Conservation (phyloP, 2,329 filamentous ascomycete genomes). For the Graphiopsis chlorocephala region DNA sequence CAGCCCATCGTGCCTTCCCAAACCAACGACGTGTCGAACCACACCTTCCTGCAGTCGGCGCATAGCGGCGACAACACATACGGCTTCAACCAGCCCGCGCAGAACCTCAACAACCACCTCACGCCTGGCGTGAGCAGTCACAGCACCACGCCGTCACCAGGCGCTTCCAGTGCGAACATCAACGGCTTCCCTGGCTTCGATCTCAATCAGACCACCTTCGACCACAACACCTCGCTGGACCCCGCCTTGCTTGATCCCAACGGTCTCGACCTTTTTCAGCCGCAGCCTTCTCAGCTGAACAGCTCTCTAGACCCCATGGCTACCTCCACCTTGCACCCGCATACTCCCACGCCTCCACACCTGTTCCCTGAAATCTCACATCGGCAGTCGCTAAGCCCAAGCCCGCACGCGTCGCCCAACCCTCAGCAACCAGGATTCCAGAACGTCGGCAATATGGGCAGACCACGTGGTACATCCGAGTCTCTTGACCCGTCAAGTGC, state of each 20-base stretch:
- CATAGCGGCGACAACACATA: conserved; percentile 54
- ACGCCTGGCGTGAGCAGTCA: conserved; percentile 23
- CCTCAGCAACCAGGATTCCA: conserved; percentile 50
- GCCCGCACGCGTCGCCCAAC: conserved; percentile 52
- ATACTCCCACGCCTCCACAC: conserved; percentile 55
- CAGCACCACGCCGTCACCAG: neutral
- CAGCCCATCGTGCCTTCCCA: conserved; percentile 33
- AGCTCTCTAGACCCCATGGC: conserved; percentile 50
- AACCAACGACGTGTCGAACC: conserved; percentile 39
- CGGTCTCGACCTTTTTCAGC: conserved; percentile 40
- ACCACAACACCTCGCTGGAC: conserved; percentile 57
- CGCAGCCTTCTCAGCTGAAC: conserved; percentile 44
- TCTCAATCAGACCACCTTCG: conserved; percentile 53
- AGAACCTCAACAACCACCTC: conserved; percentile 24
- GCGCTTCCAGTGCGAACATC: conserved; percentile 22
- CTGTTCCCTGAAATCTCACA: conserved; percentile 48
- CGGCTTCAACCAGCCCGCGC: conserved; percentile 17
- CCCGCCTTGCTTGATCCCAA: conserved; percentile 56
- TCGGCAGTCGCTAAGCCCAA: conserved; percentile 49
- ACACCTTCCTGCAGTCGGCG: conserved; percentile 41
- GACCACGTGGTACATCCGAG: conserved; percentile 54
- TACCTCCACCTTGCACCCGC: conserved; percentile 48
- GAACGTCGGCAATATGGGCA: conserved; percentile 46
- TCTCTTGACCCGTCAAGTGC: conserved; percentile 61
- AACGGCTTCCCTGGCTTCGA: conserved; percentile 58